Conservation (phyloP, 352 stramenopile species). For the Peronospora farinosa region DNA sequence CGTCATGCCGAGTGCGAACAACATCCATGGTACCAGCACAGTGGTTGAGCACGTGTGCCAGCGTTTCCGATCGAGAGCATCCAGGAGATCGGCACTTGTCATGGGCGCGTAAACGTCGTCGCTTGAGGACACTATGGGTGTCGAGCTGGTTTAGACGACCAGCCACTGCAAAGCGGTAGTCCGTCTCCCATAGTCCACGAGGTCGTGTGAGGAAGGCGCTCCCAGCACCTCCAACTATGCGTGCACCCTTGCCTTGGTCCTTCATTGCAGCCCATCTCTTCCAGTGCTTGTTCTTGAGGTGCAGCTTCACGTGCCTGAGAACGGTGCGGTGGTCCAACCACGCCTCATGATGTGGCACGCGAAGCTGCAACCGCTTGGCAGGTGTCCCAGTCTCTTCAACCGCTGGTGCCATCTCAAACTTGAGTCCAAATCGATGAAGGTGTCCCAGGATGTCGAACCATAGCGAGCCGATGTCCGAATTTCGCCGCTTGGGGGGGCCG, state of each 20-base stretch:
- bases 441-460: constrained; percentile 10
- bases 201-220: constrained; percentile 12
- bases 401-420: constrained; percentile 1
- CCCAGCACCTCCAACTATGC: neutral
- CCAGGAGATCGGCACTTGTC: neutral
- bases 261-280: neutral
- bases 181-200: constrained; percentile 8
- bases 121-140: constrained; percentile 5
- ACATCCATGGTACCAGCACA: constrained; percentile 11
- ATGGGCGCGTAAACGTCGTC: constrained; percentile 1
- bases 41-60: constrained; percentile 15
- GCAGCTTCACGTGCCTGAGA: constrained; percentile 15
- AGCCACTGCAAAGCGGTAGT: constrained; percentile 17
- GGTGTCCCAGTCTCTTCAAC: neutral
- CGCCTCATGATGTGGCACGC: constrained; percentile 9
- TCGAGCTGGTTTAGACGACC: constrained; percentile 11
- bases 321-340: constrained; percentile 4
- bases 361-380: constrained; percentile 3
- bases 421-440: neutral
- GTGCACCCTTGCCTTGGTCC: constrained; percentile 9
- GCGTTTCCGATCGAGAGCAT: neutral
- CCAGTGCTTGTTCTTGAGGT: constrained; percentile 11
- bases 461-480: constrained; percentile 3
- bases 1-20: constrained; percentile 3
- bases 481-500: constrained; percentile 1